Percentiles rank a stretch among this genome's conserved stretches.
Conservation (phyloP, 2,329 filamentous ascomycete species). For the Diaporthe destruens region DNA sequence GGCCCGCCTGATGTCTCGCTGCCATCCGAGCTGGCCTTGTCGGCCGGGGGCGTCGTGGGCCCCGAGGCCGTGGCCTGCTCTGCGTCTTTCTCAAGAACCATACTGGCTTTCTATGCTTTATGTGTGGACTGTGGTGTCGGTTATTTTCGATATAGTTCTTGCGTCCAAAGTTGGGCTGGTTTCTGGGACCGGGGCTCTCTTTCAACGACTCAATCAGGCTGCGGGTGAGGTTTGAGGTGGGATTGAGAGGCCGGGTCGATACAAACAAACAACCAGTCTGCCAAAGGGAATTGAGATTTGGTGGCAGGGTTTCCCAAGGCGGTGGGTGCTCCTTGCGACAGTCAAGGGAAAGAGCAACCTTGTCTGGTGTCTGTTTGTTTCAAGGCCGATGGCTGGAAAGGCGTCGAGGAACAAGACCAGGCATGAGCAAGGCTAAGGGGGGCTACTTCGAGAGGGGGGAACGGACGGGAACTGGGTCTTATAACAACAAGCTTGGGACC, state of each 20-base stretch:
- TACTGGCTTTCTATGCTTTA: background rate
- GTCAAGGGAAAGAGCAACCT: conserved; percentile 35
- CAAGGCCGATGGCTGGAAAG: conserved; percentile 12
- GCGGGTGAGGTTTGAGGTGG: no score
- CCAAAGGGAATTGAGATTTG: background rate
- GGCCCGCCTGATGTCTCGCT: background rate
- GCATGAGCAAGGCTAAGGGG: conserved; percentile 2
- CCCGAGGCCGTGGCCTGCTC: background rate
- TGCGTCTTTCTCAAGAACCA: conserved; percentile 28
- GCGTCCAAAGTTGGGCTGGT: background rate
- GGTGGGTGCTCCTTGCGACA: conserved; percentile 26
- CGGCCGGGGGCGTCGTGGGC: background rate
- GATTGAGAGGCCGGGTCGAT: background rate
- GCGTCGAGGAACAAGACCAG: conserved; percentile 26
- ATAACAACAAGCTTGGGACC: background rate
- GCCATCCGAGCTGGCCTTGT: background rate
- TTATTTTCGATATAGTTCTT: background rate
- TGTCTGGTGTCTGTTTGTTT: background rate
- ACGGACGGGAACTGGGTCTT: background rate
- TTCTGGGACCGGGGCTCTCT: background rate
- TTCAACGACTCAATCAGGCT: no score
- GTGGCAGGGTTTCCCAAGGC: background rate
- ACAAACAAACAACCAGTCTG: conserved; percentile 18
- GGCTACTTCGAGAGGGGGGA: conserved; percentile 4
- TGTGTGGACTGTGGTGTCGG: background rate